A percentile compares a stretch with the other conserved stretches of the same genome.
Evolutionary conservation across 768 basidiomycete species (phyloP).

Genomic region (Rhodocollybia butyracea): DNA sequence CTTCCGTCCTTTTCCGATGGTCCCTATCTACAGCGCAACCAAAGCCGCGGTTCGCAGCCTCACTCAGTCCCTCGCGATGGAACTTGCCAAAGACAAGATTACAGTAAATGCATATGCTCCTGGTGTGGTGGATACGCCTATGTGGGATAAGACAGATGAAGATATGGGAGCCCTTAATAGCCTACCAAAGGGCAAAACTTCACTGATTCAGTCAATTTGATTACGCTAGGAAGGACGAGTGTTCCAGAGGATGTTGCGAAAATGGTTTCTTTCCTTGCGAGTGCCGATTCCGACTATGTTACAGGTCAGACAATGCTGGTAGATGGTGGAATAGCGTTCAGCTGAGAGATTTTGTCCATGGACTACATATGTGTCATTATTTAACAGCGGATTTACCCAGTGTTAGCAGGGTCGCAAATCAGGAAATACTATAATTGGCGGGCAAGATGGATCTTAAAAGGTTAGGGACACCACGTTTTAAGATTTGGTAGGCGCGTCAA

Average conservation of each 20-base stretch:
- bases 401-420: too few relatives aligned
- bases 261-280: slow-evolving; percentile 30
- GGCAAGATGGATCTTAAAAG: too few relatives aligned
- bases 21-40: slow-evolving; percentile 9
- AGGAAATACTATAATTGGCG: too few relatives aligned
- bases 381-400: too few relatives aligned
- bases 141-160: slow-evolving; percentile 14
- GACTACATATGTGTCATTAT: too few relatives aligned
- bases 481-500: too few relatives aligned
- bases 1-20: not conserved
- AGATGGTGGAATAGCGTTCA: too few relatives aligned
- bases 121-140: slow-evolving; percentile 20
- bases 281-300: slow-evolving; percentile 29
- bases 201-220: not conserved
- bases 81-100: slow-evolving; percentile 23
- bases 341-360: too few relatives aligned
- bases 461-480: too few relatives aligned
- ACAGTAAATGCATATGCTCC: slow-evolving; percentile 27
- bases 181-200: slow-evolving; percentile 3
- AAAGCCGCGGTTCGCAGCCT: slow-evolving; percentile 11
- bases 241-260: slow-evolving; percentile 30
- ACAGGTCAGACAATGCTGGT: too few relatives aligned
- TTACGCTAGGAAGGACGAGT: slow-evolving; percentile 16
- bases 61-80: too few relatives aligned
- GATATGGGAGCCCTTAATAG: not conserved